Conservation (phyloP, 768 basidiomycete species). For the Solioccasus polychromus region DNA sequence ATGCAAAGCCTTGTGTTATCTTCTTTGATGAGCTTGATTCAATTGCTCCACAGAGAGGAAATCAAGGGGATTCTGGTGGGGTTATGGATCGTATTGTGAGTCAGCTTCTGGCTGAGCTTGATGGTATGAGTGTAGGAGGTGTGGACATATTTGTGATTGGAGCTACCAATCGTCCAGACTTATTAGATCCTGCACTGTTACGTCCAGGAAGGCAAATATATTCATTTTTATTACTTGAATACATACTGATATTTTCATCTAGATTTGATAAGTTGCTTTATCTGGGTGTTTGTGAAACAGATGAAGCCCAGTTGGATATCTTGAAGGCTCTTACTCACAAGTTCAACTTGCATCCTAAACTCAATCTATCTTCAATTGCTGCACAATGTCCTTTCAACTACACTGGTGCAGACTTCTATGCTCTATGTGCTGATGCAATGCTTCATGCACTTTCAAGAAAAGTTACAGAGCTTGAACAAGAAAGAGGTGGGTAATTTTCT, state of each 20-base stretch:
- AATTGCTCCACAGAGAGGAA: conserved; percentile 91
- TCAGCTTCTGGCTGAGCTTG: conserved; percentile 89
- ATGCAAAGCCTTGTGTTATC: conserved; percentile 91
- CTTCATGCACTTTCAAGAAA: conserved; percentile 91
- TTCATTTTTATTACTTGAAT: neutral
- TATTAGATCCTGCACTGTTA: conserved; percentile 85
- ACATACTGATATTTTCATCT: neutral
- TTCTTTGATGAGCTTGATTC: conserved; percentile 98
- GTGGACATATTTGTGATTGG: conserved; percentile 91
- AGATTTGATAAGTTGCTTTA: conserved; percentile 98
- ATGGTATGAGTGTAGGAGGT: conserved; percentile 75
- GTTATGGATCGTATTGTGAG: conserved; percentile 99
- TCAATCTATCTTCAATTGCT: conserved; percentile 64
- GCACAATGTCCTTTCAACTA: conserved; percentile 85
- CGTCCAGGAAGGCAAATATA: conserved; percentile 75
- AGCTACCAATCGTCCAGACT: conserved; percentile 91
- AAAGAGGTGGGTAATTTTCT: conserved; percentile 52
- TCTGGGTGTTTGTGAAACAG: conserved; percentile 85
- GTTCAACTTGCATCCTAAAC: conserved; percentile 72
- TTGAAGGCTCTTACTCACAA: conserved; percentile 89
- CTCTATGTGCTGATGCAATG: conserved; percentile 94
- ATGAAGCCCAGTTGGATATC: conserved; percentile 83
- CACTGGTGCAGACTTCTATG: conserved; percentile 98
- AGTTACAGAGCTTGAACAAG: conserved; percentile 72
- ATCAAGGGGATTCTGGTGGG: conserved; percentile 94